Evolutionary conservation across 164 flowering plant species (phyloP).

Genomic region (Cinnamomum micranthum): DNA sequence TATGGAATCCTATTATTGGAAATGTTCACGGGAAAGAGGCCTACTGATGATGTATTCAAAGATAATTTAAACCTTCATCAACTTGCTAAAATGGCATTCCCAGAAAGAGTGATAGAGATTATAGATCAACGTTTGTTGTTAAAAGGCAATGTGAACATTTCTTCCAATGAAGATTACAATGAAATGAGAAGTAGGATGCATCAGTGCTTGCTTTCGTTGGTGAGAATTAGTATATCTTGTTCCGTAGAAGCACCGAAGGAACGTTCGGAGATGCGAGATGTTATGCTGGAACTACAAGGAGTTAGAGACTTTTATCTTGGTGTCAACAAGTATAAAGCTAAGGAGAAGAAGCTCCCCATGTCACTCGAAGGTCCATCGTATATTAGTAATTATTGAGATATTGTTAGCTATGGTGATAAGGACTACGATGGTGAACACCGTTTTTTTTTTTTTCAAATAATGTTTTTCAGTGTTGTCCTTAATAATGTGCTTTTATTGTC

Average conservation of each 20-base stretch:
- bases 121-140: neutral
- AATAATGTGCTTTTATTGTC: no score
- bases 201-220: slow-evolving; percentile 6
- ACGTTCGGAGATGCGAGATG: slow-evolving; percentile 5
- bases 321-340: no score
- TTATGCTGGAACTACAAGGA: neutral
- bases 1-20: slow-evolving; percentile 12
- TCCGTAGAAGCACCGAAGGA: slow-evolving; percentile 2
- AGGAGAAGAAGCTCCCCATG: neutral
- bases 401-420: neutral
- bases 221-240: slow-evolving; percentile 9
- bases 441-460: no score
- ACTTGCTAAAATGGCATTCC: neutral
- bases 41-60: slow-evolving; percentile 9
- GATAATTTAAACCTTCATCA: slow-evolving; percentile 3
- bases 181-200: neutral
- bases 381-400: neutral
- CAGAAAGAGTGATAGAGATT: neutral
- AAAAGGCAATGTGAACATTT: neutral
- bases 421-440: no score
- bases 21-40: slow-evolving; percentile 13
- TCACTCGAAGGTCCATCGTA: neutral
- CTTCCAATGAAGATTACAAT: neutral
- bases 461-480: no score
- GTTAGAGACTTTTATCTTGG: neutral